These are phyloP conservation scores for Aspergillus ruber DNA, from an alignment of 2,329 filamentous ascomycete species.

Conservation along the genomic window DNA sequence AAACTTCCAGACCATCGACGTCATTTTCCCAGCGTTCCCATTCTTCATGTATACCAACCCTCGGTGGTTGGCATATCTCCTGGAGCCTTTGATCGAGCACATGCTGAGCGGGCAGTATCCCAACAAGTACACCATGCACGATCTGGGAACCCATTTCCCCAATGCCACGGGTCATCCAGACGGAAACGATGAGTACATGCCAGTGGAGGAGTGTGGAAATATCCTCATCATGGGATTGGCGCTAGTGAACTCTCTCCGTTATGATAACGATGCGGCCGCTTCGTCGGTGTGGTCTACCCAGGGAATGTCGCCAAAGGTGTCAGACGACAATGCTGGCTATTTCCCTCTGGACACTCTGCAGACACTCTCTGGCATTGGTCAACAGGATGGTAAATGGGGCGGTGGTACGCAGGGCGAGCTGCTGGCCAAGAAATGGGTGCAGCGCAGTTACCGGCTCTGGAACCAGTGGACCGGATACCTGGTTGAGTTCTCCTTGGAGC, in stretches of 20 bases:
- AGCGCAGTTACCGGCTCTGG: constrained; percentile 63
- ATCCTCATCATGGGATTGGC: constrained; percentile 81
- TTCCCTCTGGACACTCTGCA: constrained; percentile 48
- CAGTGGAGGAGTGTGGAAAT: constrained; percentile 56
- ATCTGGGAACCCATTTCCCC: constrained; percentile 48
- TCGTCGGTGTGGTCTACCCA: constrained; percentile 54
- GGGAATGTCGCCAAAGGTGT: constrained; percentile 19
- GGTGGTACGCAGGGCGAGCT: constrained; percentile 48
- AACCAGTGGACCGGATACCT: constrained; percentile 75
- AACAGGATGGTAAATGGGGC: constrained; percentile 59
- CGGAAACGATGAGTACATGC: constrained; percentile 51
- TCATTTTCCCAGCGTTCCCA: constrained; percentile 79
- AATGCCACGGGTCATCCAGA: constrained; percentile 51
- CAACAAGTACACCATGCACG: constrained; percentile 54
- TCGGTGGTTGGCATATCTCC: constrained; percentile 68
- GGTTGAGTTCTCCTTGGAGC: constrained; percentile 67
- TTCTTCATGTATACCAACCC: constrained; percentile 85
- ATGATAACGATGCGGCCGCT: constrained; percentile 50
- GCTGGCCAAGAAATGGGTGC: constrained; percentile 59
- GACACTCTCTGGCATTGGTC: constrained; percentile 44
- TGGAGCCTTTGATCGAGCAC: constrained; percentile 76
- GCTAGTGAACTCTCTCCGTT: constrained; percentile 66
- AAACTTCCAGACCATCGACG: constrained; percentile 79
- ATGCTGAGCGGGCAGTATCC: constrained; percentile 78
- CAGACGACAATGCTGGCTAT: constrained; percentile 19